A percentile compares a stretch with the other conserved stretches of the same genome.
Conservation (phyloP, 2,329 filamentous ascomycete species). For the Penicillium sp. region DNA sequence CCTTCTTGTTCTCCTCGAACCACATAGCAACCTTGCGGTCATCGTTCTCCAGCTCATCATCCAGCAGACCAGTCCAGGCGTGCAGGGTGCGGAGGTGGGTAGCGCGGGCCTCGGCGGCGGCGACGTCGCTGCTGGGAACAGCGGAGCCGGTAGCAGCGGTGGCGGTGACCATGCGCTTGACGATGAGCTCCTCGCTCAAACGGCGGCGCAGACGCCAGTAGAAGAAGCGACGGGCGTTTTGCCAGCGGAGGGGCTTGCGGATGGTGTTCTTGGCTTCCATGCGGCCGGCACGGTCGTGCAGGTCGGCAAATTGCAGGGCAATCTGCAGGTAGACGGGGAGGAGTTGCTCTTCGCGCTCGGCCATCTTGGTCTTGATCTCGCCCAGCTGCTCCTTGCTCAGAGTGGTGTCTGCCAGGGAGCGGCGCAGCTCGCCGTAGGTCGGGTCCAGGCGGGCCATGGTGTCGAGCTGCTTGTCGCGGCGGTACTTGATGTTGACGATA, state of each 20-base stretch:
- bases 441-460: slow-evolving; percentile 95
- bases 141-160: slow-evolving; percentile 47
- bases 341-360: slow-evolving; percentile 80
- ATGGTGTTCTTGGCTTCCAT: slow-evolving; percentile 99
- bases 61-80: slow-evolving; percentile 76
- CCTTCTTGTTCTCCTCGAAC: slow-evolving; percentile 94
- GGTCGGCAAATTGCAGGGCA: slow-evolving; percentile 93
- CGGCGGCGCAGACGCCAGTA: slow-evolving; percentile 98
- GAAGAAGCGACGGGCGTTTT: slow-evolving; percentile 92
- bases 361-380: slow-evolving; percentile 82
- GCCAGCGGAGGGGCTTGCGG: slow-evolving; percentile 81
- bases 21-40: slow-evolving; percentile 86
- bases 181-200: slow-evolving; percentile 95
- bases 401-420: slow-evolving; percentile 69
- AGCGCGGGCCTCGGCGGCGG: slow-evolving; percentile 57
- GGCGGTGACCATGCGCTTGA: slow-evolving; percentile 76
- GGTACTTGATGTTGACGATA: slow-evolving; percentile 98
- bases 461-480: slow-evolving; percentile 93
- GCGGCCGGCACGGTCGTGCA: slow-evolving; percentile 94
- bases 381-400: slow-evolving; percentile 75
- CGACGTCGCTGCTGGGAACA: slow-evolving; percentile 43
- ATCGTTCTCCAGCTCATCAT: slow-evolving; percentile 72
- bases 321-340: slow-evolving; percentile 94
- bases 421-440: slow-evolving; percentile 80
- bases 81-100: slow-evolving; percentile 75